These are phyloP conservation scores for Salvia miltiorrhiza DNA, from an alignment of 257 asterid genomes.

Conservation along the genomic window DNA sequence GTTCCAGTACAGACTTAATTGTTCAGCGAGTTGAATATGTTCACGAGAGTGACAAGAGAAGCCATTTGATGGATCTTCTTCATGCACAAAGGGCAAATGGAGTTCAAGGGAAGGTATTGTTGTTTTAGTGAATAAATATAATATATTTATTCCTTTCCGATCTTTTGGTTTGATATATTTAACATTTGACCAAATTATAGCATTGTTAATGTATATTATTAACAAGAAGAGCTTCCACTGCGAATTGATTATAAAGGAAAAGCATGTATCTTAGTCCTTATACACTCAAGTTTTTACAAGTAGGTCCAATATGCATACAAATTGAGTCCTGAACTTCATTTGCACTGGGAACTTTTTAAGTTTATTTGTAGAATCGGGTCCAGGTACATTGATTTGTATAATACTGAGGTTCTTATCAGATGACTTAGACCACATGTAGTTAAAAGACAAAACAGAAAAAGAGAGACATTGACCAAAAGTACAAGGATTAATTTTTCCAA, in stretches of 20 bases:
- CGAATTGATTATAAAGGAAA: neutral
- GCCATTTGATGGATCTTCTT: slow-evolving; percentile 82
- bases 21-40: slow-evolving; percentile 83
- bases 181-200: neutral
- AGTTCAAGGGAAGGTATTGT: slow-evolving; percentile 55
- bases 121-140: slow-evolving; percentile 5
- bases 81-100: slow-evolving; percentile 70
- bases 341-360: no score
- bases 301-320: neutral
- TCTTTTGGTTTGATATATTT: neutral
- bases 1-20: slow-evolving; percentile 85
- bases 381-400: neutral
- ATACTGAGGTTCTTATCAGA: neutral
- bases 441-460: no score
- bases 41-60: slow-evolving; percentile 74
- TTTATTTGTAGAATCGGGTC: neutral
- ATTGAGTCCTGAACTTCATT: neutral
- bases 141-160: neutral
- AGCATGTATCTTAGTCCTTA: neutral
- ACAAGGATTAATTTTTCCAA: neutral
- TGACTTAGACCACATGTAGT: neutral
- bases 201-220: neutral
- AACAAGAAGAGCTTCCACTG: neutral
- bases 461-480: neutral
- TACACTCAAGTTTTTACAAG: neutral